Percentiles rank a stretch among this genome's conserved stretches.
These are phyloP conservation scores for Euryodendron excelsum DNA, from an alignment of 148 eudicot species.

Conservation along the genomic window DNA sequence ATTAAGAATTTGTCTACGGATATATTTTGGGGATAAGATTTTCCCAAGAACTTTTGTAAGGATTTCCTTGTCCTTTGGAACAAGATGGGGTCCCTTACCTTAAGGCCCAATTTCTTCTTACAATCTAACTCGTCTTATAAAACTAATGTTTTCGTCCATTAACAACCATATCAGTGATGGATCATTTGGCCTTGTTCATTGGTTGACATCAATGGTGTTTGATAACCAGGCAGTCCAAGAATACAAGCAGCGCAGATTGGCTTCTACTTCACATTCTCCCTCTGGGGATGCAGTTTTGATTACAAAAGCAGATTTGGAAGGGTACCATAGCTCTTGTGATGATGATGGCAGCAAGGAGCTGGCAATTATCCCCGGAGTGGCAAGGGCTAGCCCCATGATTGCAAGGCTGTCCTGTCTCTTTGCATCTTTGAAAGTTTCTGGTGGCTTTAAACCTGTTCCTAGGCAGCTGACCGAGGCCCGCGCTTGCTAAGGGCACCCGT, in stretches of 20 bases:
- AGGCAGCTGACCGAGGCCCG: conserved; percentile 50
- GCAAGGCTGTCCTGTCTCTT: conserved; percentile 54
- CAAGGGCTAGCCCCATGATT: conserved; percentile 42
- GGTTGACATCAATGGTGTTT: not conserved
- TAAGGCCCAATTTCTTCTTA: not conserved
- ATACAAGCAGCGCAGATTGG: conserved; percentile 40
- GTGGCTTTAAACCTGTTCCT: conserved; percentile 34
- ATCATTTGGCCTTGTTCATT: not conserved
- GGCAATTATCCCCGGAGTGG: conserved; percentile 26
- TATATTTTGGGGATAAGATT: not conserved
- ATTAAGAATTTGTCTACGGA: not conserved
- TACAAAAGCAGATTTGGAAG: conserved; percentile 60
- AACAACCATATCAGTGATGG: not conserved
- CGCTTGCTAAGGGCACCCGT: conserved; percentile 33
- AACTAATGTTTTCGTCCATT: not conserved
- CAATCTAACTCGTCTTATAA: not conserved
- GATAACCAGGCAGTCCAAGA: conserved; percentile 59
- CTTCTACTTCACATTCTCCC: conserved; percentile 21
- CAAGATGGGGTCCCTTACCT: not conserved
- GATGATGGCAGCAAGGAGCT: conserved; percentile 27
- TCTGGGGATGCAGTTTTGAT: conserved; percentile 48
- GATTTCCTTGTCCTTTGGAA: not conserved
- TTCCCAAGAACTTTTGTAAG: not conserved
- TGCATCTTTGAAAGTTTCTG: conserved; percentile 43
- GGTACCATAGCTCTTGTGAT: conserved; percentile 39